Percentiles rank a stretch among this genome's conserved stretches.
Conservation (phyloP, 2,329 filamentous ascomycete species). For the Rhytidhysteron rufulum region DNA sequence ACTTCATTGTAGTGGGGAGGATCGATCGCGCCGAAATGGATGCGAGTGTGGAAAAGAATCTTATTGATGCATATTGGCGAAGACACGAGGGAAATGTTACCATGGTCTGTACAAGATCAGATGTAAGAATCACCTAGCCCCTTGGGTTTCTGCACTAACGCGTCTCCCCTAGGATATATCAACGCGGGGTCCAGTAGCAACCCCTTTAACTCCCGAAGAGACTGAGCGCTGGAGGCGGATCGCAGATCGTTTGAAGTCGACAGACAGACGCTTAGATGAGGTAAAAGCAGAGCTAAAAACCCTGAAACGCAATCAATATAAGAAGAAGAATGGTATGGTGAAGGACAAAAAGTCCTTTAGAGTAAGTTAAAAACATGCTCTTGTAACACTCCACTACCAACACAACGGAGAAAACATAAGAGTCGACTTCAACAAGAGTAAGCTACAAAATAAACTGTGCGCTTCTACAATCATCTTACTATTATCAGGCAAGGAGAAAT, state of each 20-base stretch:
- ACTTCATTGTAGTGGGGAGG: constrained; percentile 15
- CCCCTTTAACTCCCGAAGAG: neutral
- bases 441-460: neutral
- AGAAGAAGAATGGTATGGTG: neutral
- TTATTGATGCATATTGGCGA: constrained; percentile 12
- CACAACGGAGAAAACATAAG: neutral
- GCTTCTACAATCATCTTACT: neutral
- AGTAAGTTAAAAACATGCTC: neutral
- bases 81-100: constrained; percentile 16
- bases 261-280: neutral
- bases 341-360: neutral
- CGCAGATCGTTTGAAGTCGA: neutral
- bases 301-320: neutral
- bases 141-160: neutral
- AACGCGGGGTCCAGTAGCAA: neutral
- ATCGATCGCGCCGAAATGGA: constrained; percentile 13
- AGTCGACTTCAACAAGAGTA: neutral
- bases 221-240: neutral
- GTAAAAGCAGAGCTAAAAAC: neutral
- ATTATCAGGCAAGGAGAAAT: neutral
- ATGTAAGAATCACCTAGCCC: constrained; percentile 5
- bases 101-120: constrained; percentile 15
- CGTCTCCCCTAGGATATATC: neutral
- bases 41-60: constrained; percentile 7
- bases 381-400: neutral